Base-by-base conservation (phyloP, 768 basidiomycete species). In the Lactarius hatsudake region DNA sequence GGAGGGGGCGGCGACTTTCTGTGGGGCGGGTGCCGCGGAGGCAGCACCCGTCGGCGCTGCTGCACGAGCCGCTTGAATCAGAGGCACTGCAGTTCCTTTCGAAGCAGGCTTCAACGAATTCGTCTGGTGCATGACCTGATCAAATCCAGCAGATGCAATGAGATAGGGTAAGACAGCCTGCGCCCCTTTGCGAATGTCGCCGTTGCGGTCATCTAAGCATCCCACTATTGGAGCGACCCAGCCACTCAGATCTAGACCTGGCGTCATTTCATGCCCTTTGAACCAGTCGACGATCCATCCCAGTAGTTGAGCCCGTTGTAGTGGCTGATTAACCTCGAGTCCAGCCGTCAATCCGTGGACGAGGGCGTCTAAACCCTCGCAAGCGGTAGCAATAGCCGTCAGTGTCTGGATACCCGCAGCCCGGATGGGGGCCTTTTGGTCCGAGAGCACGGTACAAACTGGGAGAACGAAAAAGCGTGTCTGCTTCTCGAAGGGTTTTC, bases 401-500 rank as follows among this genome's bases (percentile, higher is more conserved):
- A 99, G 79, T 1, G 94, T 87, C 65, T 88, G 84, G 18, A 93
- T 73, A 38, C 88, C 97, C 42, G 91, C 87, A 6, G 85, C 78
- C 59, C 97, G 88, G 57, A 93, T 89, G 23, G 87, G 88, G 9
- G 91, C 87, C 77, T 98, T 98, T 75, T 96, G 94, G 75, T 99
- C 97, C 5, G 96, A 84, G 12, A 98, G 84, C 12, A 94, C 94
- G 7, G 89, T 88, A 5, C 89, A 87, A 26, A 98, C 82, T 0
- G 95, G 87, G 0, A 86, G 76, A 10, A 86, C 84, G 72, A 95
- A 90, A 64, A 93, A 80, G 38, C 90, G 88, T 2, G 85, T 82
- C 73, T 96, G 84, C 76, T 93, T 96, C 73, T 98, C 96, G 74
- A 99, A 98, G 2, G 93, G 86, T 74, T 90, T 94, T 51, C 94